phyloP scores from a whole-genome alignment of 371 early-diverging fungal species.

The Phascolomyces articulosus region DNA sequence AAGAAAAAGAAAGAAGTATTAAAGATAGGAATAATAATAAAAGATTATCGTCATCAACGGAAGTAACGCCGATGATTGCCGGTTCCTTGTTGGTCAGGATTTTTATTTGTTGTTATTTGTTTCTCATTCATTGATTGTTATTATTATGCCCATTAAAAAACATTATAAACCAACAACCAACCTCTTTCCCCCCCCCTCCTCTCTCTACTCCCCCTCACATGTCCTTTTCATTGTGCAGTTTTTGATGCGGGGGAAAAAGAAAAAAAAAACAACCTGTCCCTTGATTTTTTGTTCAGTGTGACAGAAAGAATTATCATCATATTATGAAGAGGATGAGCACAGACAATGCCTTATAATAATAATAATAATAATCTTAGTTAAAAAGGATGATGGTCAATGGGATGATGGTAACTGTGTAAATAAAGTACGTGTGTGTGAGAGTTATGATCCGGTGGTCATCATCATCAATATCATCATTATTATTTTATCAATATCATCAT shows the following conservation, averaged over 20 bases:
- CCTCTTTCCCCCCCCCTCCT: too few species aligned
- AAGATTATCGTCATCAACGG: neutral
- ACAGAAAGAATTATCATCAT: neutral
- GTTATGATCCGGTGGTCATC: too few species aligned
- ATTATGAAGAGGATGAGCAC: neutral
- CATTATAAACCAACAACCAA: too few species aligned
- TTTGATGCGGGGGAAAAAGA: neutral
- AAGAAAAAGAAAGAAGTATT: too few species aligned
- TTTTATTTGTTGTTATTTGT: neutral
- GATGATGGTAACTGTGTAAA: neutral
- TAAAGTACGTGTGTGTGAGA: too few species aligned
- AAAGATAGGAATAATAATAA: too few species aligned
- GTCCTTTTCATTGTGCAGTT: neutral
- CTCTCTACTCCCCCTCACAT: neutral
- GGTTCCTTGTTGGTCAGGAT: neutral
- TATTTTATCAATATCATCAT: too few species aligned
- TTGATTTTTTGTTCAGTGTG: neutral
- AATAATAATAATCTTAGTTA: too few species aligned
- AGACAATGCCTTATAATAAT: neutral
- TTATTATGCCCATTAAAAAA: too few species aligned
- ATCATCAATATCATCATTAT: too few species aligned
- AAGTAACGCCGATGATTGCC: slow-evolving; percentile 7
- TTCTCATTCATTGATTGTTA: too few species aligned
- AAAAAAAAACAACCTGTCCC: neutral
- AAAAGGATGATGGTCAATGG: neutral